These are phyloP conservation scores for Hibiscus tridactylites DNA, from an alignment of 345 rosid species.

Conservation along the genomic window DNA sequence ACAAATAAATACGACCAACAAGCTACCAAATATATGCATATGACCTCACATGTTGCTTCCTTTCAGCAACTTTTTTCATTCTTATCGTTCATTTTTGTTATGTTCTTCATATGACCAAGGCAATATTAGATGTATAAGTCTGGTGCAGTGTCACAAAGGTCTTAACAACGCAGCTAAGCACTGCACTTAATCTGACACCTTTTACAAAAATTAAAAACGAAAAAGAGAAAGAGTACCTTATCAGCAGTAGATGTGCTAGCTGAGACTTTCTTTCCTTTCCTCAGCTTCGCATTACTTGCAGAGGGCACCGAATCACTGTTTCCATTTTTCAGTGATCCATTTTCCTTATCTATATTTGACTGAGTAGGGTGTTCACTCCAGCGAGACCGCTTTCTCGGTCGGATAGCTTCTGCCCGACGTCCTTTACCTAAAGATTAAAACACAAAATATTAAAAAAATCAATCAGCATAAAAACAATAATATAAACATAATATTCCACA, in stretches of 20 bases:
- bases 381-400: conserved; percentile 28
- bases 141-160: neutral
- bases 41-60: neutral
- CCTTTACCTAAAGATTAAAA: conserved; percentile 23
- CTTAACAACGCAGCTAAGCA: neutral
- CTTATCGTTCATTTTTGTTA: neutral
- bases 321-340: conserved; percentile 26
- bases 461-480: neutral
- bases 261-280: conserved; percentile 38
- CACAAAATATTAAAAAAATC: conserved; percentile 13
- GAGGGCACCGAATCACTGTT: conserved; percentile 20
- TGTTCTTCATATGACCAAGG: neutral
- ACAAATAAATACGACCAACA: neutral
- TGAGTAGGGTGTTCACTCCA: conserved; percentile 29
- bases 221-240: conserved; percentile 32
- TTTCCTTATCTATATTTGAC: conserved; percentile 35
- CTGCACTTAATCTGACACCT: neutral
- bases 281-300: conserved; percentile 38
- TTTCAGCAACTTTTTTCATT: neutral
- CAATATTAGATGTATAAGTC: neutral
- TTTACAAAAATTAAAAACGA: neutral
- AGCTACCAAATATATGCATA: neutral
- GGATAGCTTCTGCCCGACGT: conserved; percentile 20
- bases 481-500: neutral
- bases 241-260: conserved; percentile 29